phyloP scores from a whole-genome alignment of 2,329 filamentous ascomycete genomes.

The Cyphellophora europaea region DNA sequence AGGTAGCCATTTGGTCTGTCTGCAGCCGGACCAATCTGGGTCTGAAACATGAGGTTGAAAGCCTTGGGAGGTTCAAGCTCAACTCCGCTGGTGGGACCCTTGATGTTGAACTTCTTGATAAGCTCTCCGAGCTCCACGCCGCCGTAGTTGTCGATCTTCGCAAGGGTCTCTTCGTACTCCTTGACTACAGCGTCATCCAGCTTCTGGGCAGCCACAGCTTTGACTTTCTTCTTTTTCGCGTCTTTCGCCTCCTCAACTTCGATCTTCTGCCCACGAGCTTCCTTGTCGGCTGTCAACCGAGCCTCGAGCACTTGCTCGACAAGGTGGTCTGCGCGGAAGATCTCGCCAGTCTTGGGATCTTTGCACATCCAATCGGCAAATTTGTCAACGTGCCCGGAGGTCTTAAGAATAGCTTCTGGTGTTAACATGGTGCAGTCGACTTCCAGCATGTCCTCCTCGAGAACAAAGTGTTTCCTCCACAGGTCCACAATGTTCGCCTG shows the following conservation, averaged over 20 bases:
- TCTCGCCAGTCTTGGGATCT: slow-evolving; percentile 94
- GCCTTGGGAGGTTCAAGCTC: slow-evolving; percentile 72
- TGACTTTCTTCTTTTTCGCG: slow-evolving; percentile 75
- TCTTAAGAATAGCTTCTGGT: slow-evolving; percentile 88
- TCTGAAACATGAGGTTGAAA: slow-evolving; percentile 99
- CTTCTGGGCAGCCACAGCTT: slow-evolving; percentile 68
- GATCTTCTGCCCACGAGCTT: slow-evolving; percentile 72
- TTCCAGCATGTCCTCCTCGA: slow-evolving; percentile 92
- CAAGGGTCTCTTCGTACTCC: slow-evolving; percentile 86
- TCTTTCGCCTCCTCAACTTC: slow-evolving; percentile 63
- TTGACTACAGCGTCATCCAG: slow-evolving; percentile 76
- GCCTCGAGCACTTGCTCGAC: slow-evolving; percentile 89
- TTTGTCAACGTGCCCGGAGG: slow-evolving; percentile 91
- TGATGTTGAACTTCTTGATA: slow-evolving; percentile 85
- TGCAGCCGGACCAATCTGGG: slow-evolving; percentile 83
- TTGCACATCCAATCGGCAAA: slow-evolving; percentile 99
- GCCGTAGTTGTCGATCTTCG: slow-evolving; percentile 91
- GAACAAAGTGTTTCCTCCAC: slow-evolving; percentile 89
- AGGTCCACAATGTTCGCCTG: slow-evolving; percentile 80
- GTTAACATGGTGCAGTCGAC: slow-evolving; percentile 92
- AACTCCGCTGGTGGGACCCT: slow-evolving; percentile 71
- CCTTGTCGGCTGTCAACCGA: slow-evolving; percentile 80
- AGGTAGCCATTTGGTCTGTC: slow-evolving; percentile 71
- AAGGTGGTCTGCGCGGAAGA: slow-evolving; percentile 89
- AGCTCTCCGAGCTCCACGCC: slow-evolving; percentile 77